These are phyloP conservation scores for Durotheca rogersii DNA, from an alignment of 495 filamentous ascomycete genomes.

Conservation along the genomic window DNA sequence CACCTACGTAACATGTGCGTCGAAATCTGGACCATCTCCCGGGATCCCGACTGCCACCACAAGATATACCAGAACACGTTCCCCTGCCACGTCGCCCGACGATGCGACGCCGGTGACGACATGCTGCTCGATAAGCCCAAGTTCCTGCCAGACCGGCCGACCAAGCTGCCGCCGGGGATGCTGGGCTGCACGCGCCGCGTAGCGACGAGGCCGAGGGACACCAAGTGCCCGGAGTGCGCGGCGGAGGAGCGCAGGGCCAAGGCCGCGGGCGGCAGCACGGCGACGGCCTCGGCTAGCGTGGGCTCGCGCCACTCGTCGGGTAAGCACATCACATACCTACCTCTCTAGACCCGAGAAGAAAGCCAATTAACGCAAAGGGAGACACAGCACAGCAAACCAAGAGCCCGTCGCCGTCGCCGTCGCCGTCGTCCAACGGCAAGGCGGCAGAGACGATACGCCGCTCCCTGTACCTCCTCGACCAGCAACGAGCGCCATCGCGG, in stretches of 20 bases:
- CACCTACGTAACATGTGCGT: slow-evolving; percentile 25
- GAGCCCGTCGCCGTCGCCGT: slow-evolving; percentile 10
- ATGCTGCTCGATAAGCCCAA: slow-evolving; percentile 14
- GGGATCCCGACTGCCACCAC: slow-evolving; percentile 22
- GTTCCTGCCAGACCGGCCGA: slow-evolving; percentile 17
- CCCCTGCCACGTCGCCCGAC: slow-evolving; percentile 9
- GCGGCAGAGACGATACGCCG: slow-evolving; percentile 9
- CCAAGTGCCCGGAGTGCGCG: slow-evolving; percentile 16
- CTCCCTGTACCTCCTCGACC: slow-evolving; percentile 14
- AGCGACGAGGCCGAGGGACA: slow-evolving; percentile 18
- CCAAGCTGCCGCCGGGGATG: slow-evolving; percentile 14
- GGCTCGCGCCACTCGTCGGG: slow-evolving; percentile 1
- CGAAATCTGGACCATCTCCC: slow-evolving; percentile 23
- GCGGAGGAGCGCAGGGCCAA: not conserved
- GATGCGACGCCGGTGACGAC: slow-evolving; percentile 9
- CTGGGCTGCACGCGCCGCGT: slow-evolving; percentile 10
- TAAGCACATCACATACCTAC: slow-evolving; percentile 17
- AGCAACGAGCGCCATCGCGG: not conserved
- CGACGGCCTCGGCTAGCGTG: not conserved
- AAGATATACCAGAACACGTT: slow-evolving; percentile 33
- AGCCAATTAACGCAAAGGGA: slow-evolving; percentile 5
- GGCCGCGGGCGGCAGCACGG: not conserved
- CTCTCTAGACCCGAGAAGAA: too few relatives aligned
- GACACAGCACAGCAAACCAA: slow-evolving; percentile 2
- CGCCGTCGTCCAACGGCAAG: not conserved